These are phyloP conservation scores for Arthromyces matolae DNA, from an alignment of 768 basidiomycete genomes.

Conservation along the genomic window DNA sequence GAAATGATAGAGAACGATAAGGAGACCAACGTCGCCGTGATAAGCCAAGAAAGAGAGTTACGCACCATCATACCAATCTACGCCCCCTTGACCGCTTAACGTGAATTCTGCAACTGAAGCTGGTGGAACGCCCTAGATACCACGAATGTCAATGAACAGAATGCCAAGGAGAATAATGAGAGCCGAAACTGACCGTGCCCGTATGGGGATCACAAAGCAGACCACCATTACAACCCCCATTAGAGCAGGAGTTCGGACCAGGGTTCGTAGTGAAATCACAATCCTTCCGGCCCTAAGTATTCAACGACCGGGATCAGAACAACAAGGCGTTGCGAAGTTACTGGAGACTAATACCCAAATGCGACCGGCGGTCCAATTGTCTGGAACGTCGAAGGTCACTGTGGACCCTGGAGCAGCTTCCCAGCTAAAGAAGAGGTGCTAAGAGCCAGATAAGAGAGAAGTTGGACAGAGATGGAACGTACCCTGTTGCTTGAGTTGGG, in stretches of 20 bases:
- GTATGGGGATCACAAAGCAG: constrained; percentile 49
- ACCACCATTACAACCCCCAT: constrained; percentile 70
- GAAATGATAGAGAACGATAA: not conserved
- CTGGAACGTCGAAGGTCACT: constrained; percentile 51
- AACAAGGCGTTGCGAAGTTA: not conserved
- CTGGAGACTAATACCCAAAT: constrained; percentile 42
- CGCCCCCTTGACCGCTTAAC: constrained; percentile 36
- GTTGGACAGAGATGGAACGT: constrained; percentile 1
- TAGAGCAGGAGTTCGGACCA: constrained; percentile 55
- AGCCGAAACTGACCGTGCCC: constrained; percentile 47
- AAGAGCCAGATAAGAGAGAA: not conserved
- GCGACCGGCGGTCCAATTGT: constrained; percentile 62
- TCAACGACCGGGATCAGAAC: not conserved
- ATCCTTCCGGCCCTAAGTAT: constrained; percentile 54
- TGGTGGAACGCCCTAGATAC: constrained; percentile 69
- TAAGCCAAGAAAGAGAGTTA: too few relatives aligned
- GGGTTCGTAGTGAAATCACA: constrained; percentile 56
- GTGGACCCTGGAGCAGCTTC: constrained; percentile 33
- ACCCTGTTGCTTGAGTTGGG: constrained; percentile 49
- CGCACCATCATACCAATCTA: constrained; percentile 67
- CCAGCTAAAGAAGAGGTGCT: too few relatives aligned
- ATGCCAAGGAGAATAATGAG: too few relatives aligned
- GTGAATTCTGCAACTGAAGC: constrained; percentile 69
- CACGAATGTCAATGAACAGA: too few relatives aligned
- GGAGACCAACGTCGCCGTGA: too few relatives aligned